A percentile compares a stretch with the other conserved stretches of the same genome.
These are phyloP conservation scores for Marasmius tenuissimus DNA, from an alignment of 1,284 basidiomycete genomes.

Conservation along the genomic window DNA sequence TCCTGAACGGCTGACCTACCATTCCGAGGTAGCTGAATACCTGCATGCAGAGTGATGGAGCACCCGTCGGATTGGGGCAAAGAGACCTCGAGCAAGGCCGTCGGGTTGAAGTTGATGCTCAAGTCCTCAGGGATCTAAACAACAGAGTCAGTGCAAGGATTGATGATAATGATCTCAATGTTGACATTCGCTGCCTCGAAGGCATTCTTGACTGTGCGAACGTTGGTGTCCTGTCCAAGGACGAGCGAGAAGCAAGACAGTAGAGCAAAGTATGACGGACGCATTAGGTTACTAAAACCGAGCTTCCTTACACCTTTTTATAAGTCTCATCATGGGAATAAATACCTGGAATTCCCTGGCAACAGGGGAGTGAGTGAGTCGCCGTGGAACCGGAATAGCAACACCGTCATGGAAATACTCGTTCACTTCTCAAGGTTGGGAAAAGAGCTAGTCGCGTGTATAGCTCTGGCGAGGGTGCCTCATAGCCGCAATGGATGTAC, in stretches of 20 bases:
- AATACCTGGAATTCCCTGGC: too few species aligned
- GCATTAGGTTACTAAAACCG: not conserved
- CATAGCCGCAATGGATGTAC: too few species aligned
- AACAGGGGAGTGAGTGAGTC: too few species aligned
- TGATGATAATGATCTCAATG: not conserved
- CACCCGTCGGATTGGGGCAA: constrained; percentile 30
- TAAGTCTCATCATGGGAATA: too few species aligned
- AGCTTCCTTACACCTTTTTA: too few species aligned
- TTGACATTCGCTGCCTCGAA: constrained; percentile 31
- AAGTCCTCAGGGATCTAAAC: constrained; percentile 32
- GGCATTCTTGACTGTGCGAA: constrained; percentile 26
- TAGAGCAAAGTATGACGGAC: constrained; percentile 1
- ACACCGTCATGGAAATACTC: too few species aligned
- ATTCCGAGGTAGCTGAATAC: constrained; percentile 40
- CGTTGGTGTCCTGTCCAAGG: constrained; percentile 29
- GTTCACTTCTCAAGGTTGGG: too few species aligned
- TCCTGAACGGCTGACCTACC: constrained; percentile 22
- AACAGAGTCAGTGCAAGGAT: not conserved
- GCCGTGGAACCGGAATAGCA: too few species aligned
- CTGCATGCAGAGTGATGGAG: constrained; percentile 37
- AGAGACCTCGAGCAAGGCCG: constrained; percentile 34
- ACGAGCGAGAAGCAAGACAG: constrained; percentile 15
- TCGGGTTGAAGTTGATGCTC: constrained; percentile 34
- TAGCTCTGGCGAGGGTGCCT: too few species aligned
- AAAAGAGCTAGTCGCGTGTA: too few species aligned